These are phyloP conservation scores for Rubus idaeus DNA, from an alignment of 306 rosid genomes.

Conservation along the genomic window DNA sequence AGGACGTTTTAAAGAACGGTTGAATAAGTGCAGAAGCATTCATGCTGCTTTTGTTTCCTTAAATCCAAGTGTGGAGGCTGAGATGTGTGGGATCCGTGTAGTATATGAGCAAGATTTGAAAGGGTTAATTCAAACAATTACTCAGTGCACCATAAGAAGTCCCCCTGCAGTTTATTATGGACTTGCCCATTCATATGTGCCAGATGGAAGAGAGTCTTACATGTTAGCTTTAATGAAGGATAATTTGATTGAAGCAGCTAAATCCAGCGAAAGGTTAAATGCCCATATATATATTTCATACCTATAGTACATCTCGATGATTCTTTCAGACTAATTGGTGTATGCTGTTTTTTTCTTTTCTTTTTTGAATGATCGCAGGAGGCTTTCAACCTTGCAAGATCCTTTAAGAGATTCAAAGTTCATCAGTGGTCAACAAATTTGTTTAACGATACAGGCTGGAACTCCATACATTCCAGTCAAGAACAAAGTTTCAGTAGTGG, in stretches of 20 bases:
- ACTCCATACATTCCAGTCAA: too few relatives aligned
- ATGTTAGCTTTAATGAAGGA: too few relatives aligned
- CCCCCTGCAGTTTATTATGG: neutral
- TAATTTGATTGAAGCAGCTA: neutral
- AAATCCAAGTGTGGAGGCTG: neutral
- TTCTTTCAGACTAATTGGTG: neutral
- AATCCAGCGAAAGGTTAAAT: neutral
- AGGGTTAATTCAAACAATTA: neutral
- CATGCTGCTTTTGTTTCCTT: neutral
- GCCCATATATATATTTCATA: too few relatives aligned
- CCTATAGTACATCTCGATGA: too few relatives aligned
- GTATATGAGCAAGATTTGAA: constrained; percentile 17
- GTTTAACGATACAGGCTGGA: neutral
- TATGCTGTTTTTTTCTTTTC: neutral
- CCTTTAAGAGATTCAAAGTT: neutral
- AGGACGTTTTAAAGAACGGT: neutral
- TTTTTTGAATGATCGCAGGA: neutral
- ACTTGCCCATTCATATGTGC: neutral
- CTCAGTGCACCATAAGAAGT: neutral
- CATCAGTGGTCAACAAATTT: neutral
- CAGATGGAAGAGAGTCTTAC: too few relatives aligned
- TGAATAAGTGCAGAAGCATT: constrained; percentile 11
- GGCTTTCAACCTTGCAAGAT: neutral
- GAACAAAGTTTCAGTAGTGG: too few relatives aligned
- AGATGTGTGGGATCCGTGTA: constrained; percentile 20